Percentiles rank a stretch among this genome's conserved stretches.
These are phyloP conservation scores for Jimgerdemannia flammicorona DNA, from an alignment of 192 early-diverging fungal genomes.

Conservation along the genomic window DNA sequence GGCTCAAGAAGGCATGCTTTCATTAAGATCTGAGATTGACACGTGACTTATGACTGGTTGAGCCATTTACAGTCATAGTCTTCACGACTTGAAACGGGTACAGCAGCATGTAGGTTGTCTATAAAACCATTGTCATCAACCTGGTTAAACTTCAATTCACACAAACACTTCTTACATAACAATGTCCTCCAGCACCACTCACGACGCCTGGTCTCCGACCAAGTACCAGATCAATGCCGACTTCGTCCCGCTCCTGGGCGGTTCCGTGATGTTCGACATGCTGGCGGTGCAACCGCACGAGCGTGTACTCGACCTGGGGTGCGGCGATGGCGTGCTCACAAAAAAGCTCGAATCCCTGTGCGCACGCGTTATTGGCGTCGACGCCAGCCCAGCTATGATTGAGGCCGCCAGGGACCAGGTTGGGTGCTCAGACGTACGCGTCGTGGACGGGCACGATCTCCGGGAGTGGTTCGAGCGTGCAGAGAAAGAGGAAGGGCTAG, in stretches of 20 bases:
- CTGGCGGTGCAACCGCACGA: conserved; percentile 49
- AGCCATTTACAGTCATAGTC: too few relatives aligned
- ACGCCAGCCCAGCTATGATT: conserved; percentile 59
- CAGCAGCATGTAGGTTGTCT: too few relatives aligned
- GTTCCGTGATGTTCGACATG: conserved; percentile 38
- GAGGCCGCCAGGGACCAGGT: conserved; percentile 23
- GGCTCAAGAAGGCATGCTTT: too few relatives aligned
- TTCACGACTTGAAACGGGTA: too few relatives aligned
- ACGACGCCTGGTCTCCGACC: conserved; percentile 47
- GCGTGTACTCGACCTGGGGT: conserved; percentile 63
- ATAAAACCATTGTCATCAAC: too few relatives aligned
- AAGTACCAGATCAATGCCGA: conserved; percentile 49
- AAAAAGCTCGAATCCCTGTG: conserved; percentile 38
- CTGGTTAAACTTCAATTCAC: too few relatives aligned
- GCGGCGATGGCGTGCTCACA: conserved; percentile 64
- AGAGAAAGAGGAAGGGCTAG: conserved; percentile 23
- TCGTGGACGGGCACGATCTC: conserved; percentile 56
- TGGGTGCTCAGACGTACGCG: conserved; percentile 34
- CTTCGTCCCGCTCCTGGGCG: conserved; percentile 52
- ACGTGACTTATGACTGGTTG: too few relatives aligned
- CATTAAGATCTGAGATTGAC: too few relatives aligned
- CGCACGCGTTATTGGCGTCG: conserved; percentile 53
- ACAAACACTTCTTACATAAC: too few relatives aligned
- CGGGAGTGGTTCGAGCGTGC: conserved; percentile 26
- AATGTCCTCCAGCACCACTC: background rate